These are phyloP conservation scores for Filosporella fistucella DNA, from an alignment of 495 filamentous ascomycete species.

Conservation along the genomic window DNA sequence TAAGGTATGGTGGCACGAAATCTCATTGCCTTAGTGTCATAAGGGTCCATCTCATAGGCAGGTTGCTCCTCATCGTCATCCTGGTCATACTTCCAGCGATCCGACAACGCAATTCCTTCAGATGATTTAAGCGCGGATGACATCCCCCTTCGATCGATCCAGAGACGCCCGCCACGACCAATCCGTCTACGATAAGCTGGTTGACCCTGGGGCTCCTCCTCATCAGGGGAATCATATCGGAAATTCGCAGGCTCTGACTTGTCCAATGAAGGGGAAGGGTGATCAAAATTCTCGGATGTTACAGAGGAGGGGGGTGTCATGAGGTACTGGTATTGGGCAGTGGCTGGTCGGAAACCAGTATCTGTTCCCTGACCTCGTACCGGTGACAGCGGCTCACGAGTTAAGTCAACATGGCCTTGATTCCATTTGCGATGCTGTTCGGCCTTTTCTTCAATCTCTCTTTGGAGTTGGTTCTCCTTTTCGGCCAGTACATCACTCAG, in stretches of 20 bases:
- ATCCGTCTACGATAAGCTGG: slow-evolving; percentile 65
- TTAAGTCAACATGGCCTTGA: slow-evolving; percentile 76
- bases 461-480: slow-evolving; percentile 72
- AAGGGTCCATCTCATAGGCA: slow-evolving; percentile 64
- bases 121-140: slow-evolving; percentile 39
- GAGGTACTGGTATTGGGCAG: slow-evolving; percentile 76
- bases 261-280: slow-evolving; percentile 19
- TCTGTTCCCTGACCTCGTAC: slow-evolving; percentile 49
- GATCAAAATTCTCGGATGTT: slow-evolving; percentile 51
- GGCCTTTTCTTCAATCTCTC: slow-evolving; percentile 75
- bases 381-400: slow-evolving; percentile 74
- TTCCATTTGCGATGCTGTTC: slow-evolving; percentile 85
- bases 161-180: slow-evolving; percentile 72
- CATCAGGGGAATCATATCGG: slow-evolving; percentile 18
- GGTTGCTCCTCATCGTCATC: slow-evolving; percentile 65
- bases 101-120: slow-evolving; percentile 45
- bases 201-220: slow-evolving; percentile 27
- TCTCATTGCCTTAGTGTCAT: slow-evolving; percentile 63
- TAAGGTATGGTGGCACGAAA: slow-evolving; percentile 67
- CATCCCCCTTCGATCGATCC: slow-evolving; percentile 71
- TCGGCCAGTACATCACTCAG: slow-evolving; percentile 74
- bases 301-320: slow-evolving; percentile 83
- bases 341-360: slow-evolving; percentile 69
- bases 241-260: slow-evolving; percentile 21
- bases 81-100: slow-evolving; percentile 81